Evolutionary conservation across 768 basidiomycete genomes (phyloP), one percentile per base, ranked within the genome.

Genomic region (Chiua virens): DNA sequence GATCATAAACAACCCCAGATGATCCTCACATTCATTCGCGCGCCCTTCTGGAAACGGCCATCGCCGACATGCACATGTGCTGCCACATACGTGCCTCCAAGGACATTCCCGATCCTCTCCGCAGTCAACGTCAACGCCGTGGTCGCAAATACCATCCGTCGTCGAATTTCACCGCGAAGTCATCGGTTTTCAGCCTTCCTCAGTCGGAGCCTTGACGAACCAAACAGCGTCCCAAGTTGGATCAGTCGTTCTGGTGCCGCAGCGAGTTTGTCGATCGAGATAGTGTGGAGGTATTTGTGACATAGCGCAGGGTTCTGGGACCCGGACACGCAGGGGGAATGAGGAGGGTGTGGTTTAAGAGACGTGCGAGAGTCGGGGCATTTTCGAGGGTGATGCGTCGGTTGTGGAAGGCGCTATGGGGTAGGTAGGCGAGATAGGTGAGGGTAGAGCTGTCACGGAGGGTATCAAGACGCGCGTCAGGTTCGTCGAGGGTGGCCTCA

Each of bases 311-410:
- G 67, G 72, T 27, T 27, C n/a, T 27, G 8, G 46, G 75, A 67
- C 6, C 88, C 86, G 54, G 80, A 84, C 25, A 82, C 23, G 86
- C 74, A 10, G 86, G 86, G n/a, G 91, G 90, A 28, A 91, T 71
- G 55, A 92, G 79, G 28, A 92, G 75, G 13, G 89, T 93, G 53
- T 89, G 85, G 70, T 86, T 85, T 52, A 90, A 78, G 28, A 86
- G 64, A 52, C 70, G 74, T 2, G 90, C 77, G 45, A 92, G 77
- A n/a, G 85, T 73, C 18, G 92, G 76, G 3, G 88, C 90, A 60
- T 93, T 93, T 70, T 92, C n/a, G 53, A 93, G 78, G 17, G 87
- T 84, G 56, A 93, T 90, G 32, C 89, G 84, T 70, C 92, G 89
- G 66, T 91, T 92, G 68, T 92, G 88, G 57, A 89, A 86, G 4